A percentile compares a stretch with the other conserved stretches of the same genome.
Evolutionary conservation across 179 eudicot genomes (phyloP).

Genomic region (Drosera spatulata): DNA sequence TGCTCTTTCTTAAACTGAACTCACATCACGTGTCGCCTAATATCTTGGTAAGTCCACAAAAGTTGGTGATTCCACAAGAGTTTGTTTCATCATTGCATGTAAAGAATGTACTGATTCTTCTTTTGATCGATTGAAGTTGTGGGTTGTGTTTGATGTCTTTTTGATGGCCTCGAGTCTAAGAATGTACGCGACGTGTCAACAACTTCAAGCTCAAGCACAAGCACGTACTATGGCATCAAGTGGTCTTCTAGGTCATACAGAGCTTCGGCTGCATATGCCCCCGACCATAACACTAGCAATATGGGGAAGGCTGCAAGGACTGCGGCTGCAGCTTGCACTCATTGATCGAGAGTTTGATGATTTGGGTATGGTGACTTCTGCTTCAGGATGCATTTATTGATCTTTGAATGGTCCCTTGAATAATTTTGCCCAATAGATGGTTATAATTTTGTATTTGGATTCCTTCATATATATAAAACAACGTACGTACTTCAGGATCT

Average conservation of each 20-base stretch:
- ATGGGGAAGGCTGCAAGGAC: conserved; percentile 89
- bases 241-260: conserved; percentile 90
- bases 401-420: too few species aligned
- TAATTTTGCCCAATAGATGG: too few species aligned
- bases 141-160: conserved; percentile 94
- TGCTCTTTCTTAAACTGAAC: conserved; percentile 84
- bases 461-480: too few species aligned
- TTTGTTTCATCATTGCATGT: not conserved
- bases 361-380: conserved; percentile 32
- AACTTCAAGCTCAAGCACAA: conserved; percentile 97
- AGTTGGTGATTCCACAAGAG: not conserved
- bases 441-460: too few species aligned
- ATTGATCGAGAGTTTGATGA: conserved; percentile 95
- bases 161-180: conserved; percentile 85
- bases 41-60: conserved; percentile 49
- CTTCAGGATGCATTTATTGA: too few species aligned
- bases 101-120: conserved; percentile 2
- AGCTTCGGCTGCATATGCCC: conserved; percentile 81
- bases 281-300: conserved; percentile 83
- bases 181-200: conserved; percentile 97
- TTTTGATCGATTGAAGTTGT: conserved; percentile 40
- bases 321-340: conserved; percentile 94
- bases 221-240: conserved; percentile 95
- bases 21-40: conserved; percentile 90
- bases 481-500: too few species aligned